Base-by-base conservation (phyloP, 2,329 filamentous ascomycete species). In the Phoma herbarum region DNA sequence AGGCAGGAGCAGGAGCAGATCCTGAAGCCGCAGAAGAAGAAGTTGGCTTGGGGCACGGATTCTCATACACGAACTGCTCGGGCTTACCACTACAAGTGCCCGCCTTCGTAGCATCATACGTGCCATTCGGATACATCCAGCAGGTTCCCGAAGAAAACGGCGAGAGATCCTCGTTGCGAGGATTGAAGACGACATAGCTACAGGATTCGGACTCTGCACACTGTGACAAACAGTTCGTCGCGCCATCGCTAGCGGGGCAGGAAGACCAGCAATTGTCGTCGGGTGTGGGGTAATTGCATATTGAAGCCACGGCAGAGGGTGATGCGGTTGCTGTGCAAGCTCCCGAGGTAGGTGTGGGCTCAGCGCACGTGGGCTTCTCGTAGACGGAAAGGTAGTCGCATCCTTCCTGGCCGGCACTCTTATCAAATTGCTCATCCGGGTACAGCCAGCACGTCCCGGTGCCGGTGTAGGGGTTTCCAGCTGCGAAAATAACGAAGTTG, bases 321-420 rank as follows among this genome's bases (percentile, higher is more conserved):
- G 45, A 48, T 11, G 45, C 45, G 7, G 45, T 48, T n/a, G 45
- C 45, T n/a, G 45, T 35, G 45, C 45, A 48, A n/a, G 45, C 45
- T 23, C 29, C 45, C 0, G 45, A 33, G 20, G 45, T 48, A 10
- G 28, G 45, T n/a, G 29, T 48, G 20, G 45, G 45, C 29, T 35
- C 45, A n/a, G 45, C 45, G 12, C 45, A 48, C 12, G 11, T 35
- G 20, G 45, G 45, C 28, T 48, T 48, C 12, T 48, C 45, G 20
- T 35, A 48, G 18, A 48, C 29, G 28, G 45, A 48, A 18, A 48
- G 45, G 14, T 33, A 33, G 20, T 48, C 45, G 29, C 45, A 48
- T 11, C 45, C 45, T 0, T 23, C 18, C 22, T 35, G n/a, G 20
- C 45, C 45, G 11, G 14, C 11, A 12, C 45, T 48, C 20, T 37